Percentiles rank a stretch among this genome's conserved stretches.
Conservation (phyloP, 2,329 filamentous ascomycete genomes). For the Epicoccum sorghinum region DNA sequence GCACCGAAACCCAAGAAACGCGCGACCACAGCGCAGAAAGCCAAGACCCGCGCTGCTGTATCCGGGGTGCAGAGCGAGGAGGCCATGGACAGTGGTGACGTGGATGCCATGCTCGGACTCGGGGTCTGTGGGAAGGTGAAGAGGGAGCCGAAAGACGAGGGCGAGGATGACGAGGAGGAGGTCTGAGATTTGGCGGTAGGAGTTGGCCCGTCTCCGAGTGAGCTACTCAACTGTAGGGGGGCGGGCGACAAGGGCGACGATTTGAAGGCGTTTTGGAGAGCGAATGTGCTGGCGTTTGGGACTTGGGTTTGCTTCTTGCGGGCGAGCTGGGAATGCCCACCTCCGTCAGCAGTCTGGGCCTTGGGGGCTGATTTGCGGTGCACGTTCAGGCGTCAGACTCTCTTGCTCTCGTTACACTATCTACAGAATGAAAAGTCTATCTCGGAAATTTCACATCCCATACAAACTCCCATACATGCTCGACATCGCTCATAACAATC, state of each 20-base stretch:
- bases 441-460: background rate
- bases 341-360: no score
- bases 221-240: no score
- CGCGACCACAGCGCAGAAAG: background rate
- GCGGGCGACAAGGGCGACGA: background rate
- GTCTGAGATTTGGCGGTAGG: background rate
- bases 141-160: background rate
- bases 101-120: no score
- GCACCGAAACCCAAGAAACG: no score
- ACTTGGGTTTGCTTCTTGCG: no score
- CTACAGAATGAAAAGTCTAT: conserved; percentile 13
- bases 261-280: no score
- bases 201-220: background rate
- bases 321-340: no score
- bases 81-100: no score
- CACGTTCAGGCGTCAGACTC: background rate
- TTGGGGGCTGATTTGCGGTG: no score
- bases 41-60: background rate
- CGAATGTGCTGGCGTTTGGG: no score
- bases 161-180: background rate
- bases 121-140: background rate
- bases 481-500: background rate
- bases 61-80: no score
- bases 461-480: conserved; percentile 9
- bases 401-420: conserved; percentile 8